These are phyloP conservation scores for Moricandia arvensis DNA, from an alignment of 345 rosid genomes.

Conservation along the genomic window DNA sequence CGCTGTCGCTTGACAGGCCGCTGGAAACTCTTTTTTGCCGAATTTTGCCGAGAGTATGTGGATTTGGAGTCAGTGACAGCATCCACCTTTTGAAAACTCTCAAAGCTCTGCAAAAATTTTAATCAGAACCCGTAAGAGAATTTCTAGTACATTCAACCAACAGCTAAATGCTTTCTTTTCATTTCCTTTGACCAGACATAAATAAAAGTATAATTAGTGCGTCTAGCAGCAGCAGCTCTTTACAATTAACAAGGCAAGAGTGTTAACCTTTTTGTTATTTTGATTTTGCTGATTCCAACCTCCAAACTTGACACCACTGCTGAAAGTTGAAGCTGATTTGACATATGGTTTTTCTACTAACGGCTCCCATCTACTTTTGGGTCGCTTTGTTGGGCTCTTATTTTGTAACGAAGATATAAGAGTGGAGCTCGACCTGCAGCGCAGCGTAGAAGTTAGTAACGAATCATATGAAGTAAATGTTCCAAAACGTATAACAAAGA, in stretches of 20 bases:
- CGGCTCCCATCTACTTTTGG: constrained; percentile 99
- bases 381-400: constrained; percentile 70
- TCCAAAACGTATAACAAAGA: constrained; percentile 12
- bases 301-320: constrained; percentile 51
- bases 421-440: constrained; percentile 41
- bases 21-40: constrained; percentile 51
- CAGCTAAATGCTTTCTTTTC: constrained; percentile 1
- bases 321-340: constrained; percentile 43
- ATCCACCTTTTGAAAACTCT: constrained; percentile 46
- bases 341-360: constrained; percentile 59
- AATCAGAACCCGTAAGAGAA: constrained; percentile 14
- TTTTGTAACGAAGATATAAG: constrained; percentile 40
- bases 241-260: constrained; percentile 18
- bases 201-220: constrained; percentile 11
- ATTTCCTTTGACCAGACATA: not conserved
- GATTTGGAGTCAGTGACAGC: constrained; percentile 43
- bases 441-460: constrained; percentile 23
- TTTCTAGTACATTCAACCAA: no score
- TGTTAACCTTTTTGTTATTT: constrained; percentile 61
- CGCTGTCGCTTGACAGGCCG: constrained; percentile 82
- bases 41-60: constrained; percentile 48
- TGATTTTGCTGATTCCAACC: constrained; percentile 50
- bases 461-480: constrained; percentile 13
- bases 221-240: not conserved
- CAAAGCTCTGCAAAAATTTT: constrained; percentile 24